Evolutionary conservation across 306 rosid genomes (phyloP).

Genomic region (Spatholobus suberectus): DNA sequence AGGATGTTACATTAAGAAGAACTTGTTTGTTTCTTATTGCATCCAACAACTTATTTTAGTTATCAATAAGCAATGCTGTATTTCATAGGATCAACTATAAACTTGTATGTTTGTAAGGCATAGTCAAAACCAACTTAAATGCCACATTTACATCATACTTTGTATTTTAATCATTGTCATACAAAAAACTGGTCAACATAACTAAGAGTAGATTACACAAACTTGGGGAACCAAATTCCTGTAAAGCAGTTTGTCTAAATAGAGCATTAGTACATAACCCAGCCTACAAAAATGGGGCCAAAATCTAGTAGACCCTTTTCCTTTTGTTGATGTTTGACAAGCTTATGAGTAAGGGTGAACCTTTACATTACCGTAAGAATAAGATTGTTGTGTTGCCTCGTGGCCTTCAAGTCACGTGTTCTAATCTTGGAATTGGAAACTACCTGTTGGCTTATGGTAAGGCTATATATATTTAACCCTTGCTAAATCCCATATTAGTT

Average conservation of each 20-base stretch:
- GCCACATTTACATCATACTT: background rate
- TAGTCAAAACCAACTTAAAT: background rate
- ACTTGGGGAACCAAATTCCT: background rate
- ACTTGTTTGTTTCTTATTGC: background rate
- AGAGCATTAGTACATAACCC: background rate
- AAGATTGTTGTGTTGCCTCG: background rate
- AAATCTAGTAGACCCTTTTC: background rate
- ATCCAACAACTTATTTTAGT: conserved; percentile 9
- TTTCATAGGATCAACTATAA: conserved; percentile 5
- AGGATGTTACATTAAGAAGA: background rate
- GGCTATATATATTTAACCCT: too few relatives aligned
- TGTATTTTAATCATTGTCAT: background rate
- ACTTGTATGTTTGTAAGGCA: background rate
- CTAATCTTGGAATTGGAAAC: too few relatives aligned
- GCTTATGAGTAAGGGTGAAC: background rate
- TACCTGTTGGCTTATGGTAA: too few relatives aligned
- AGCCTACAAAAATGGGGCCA: background rate
- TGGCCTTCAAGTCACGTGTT: background rate
- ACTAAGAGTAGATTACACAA: background rate
- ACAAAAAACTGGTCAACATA: background rate
- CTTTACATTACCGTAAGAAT: background rate
- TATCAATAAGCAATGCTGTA: background rate
- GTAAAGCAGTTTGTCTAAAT: background rate
- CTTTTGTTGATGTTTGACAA: background rate
- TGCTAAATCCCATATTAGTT: background rate